A percentile compares a stretch with the other conserved stretches of the same genome.
Evolutionary conservation across 495 filamentous ascomycete genomes (phyloP).

Genomic region (Neurospora discreta): DNA sequence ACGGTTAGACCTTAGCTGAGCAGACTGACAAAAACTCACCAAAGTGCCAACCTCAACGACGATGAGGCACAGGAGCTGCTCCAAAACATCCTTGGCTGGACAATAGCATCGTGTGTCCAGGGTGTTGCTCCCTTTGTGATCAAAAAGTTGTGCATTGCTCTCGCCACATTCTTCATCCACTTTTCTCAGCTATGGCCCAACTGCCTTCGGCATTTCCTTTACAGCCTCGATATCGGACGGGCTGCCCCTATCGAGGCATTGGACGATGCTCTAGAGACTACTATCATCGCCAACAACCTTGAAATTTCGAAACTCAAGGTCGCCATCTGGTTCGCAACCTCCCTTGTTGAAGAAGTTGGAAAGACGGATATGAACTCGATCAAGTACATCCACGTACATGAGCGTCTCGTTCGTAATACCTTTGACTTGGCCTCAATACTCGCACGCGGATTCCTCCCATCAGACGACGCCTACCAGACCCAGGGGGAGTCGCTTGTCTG

Average conservation of each 20-base stretch:
- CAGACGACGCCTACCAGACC: constrained; percentile 15
- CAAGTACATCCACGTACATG: constrained; percentile 41
- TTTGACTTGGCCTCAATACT: constrained; percentile 41
- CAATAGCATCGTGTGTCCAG: constrained; percentile 46
- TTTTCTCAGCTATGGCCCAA: constrained; percentile 56
- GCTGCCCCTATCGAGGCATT: constrained; percentile 35
- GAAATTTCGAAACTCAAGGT: constrained; percentile 43
- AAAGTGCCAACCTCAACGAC: constrained; percentile 49
- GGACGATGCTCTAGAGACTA: constrained; percentile 37
- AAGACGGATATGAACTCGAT: constrained; percentile 49
- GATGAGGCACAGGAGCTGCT: constrained; percentile 52
- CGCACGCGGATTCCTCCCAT: constrained; percentile 27
- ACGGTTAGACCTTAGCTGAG: not conserved
- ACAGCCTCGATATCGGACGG: constrained; percentile 46
- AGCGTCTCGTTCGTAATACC: constrained; percentile 38
- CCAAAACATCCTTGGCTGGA: constrained; percentile 57
- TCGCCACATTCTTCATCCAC: constrained; percentile 70
- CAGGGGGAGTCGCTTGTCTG: constrained; percentile 46
- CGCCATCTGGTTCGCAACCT: constrained; percentile 60
- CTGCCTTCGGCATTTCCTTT: constrained; percentile 57
- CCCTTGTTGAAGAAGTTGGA: constrained; percentile 64
- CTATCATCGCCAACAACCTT: constrained; percentile 43
- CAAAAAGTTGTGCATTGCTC: constrained; percentile 72
- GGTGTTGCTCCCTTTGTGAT: constrained; percentile 55
- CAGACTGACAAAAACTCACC: not conserved